Conservation (phyloP, 257 asterid genomes). For the Asclepias syriaca region DNA sequence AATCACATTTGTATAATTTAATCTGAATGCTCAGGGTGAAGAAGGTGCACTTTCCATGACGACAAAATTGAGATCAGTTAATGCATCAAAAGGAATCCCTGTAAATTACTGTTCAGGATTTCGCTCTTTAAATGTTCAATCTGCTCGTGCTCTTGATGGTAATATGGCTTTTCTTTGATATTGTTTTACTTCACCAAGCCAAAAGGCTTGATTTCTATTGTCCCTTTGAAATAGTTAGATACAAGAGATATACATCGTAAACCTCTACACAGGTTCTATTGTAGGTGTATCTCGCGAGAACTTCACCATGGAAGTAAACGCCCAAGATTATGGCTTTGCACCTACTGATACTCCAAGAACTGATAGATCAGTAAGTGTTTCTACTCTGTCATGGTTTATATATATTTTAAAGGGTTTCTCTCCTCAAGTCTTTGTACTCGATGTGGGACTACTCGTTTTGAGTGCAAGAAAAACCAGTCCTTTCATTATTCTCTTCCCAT, state of each 20-base stretch:
- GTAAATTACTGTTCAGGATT: constrained; percentile 97
- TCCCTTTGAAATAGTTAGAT: not conserved
- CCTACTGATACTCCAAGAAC: constrained; percentile 98
- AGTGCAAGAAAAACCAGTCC: not conserved
- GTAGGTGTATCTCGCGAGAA: constrained; percentile 88
- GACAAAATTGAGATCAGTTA: constrained; percentile 61
- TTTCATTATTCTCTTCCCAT: not conserved
- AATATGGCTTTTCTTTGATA: constrained; percentile 2
- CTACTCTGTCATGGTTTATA: not conserved
- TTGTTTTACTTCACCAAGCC: not conserved
- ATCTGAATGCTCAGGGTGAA: constrained; percentile 62
- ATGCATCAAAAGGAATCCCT: constrained; percentile 83
- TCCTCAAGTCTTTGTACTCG: not conserved
- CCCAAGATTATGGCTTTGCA: constrained; percentile 70
- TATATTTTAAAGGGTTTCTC: not conserved
- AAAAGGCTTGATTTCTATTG: not conserved
- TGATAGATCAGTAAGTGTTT: constrained; percentile 64
- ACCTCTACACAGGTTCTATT: not conserved
- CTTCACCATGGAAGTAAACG: constrained; percentile 67
- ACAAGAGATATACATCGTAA: not conserved
- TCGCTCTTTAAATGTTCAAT: constrained; percentile 48
- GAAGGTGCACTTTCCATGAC: constrained; percentile 99
- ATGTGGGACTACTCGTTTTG: no score
- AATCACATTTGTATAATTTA: not conserved
- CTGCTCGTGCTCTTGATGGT: constrained; percentile 65